phyloP scores from a whole-genome alignment of 2,329 filamentous ascomycete species.

The Colletotrichum sp. region DNA sequence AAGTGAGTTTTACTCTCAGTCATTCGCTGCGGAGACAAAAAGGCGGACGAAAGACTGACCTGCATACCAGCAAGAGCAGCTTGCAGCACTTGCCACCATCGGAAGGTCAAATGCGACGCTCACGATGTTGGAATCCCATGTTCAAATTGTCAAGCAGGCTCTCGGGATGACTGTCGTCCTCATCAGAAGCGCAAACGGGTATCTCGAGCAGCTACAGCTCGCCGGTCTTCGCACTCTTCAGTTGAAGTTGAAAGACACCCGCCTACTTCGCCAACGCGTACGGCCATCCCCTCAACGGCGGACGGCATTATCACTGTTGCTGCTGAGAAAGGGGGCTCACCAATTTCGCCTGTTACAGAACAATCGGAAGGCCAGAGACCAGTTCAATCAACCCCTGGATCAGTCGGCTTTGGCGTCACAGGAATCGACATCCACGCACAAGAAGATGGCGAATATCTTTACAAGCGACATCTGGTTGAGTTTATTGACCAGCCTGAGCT shows the following conservation, averaged over 20 bases:
- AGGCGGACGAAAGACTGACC: not conserved
- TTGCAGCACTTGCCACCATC: not conserved
- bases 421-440: not conserved
- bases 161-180: not conserved
- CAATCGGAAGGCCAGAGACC: not conserved
- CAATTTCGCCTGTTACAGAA: not conserved
- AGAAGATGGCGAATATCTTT: not conserved
- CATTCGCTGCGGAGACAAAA: not conserved
- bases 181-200: not conserved
- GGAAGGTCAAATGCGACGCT: constrained; percentile 12
- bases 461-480: not conserved
- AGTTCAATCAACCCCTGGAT: not conserved
- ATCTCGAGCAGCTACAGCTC: not conserved
- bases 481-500: not conserved
- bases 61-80: not conserved
- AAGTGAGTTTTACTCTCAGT: not conserved
- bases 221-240: not conserved
- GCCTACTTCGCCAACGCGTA: not conserved
- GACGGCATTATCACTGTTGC: not conserved
- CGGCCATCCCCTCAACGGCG: not conserved
- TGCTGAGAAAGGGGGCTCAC: not conserved
- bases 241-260: not conserved
- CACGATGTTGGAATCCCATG: constrained; percentile 3
- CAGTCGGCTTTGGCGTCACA: not conserved
- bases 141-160: not conserved